phyloP scores from a whole-genome alignment of 1,284 basidiomycete species.

The Cutaneotrichosporon sp. region DNA sequence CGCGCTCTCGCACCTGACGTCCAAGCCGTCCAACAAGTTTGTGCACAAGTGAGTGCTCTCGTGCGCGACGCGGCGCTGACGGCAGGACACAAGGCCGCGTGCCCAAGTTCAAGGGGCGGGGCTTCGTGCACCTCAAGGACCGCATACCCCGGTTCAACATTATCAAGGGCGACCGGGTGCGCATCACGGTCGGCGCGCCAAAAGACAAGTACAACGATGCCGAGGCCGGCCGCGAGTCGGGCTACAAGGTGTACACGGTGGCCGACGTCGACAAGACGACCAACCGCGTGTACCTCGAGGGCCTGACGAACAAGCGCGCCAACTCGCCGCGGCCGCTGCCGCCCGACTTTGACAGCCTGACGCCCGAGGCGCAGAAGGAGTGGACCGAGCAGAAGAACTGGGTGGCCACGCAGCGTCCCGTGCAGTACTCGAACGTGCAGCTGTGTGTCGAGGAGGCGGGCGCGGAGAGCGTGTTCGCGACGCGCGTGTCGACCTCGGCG shows the following conservation, averaged over 20 bases:
- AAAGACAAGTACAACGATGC: conserved; percentile 44
- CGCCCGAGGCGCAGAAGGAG: conserved; percentile 26
- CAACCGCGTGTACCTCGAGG: conserved; percentile 45
- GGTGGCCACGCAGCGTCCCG: conserved; percentile 33
- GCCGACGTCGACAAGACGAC: conserved; percentile 42
- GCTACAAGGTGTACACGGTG: conserved; percentile 47
- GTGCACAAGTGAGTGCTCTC: conserved; percentile 20
- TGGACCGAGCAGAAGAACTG: conserved; percentile 38
- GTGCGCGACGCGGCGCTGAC: neutral
- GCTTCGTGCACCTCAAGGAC: conserved; percentile 38
- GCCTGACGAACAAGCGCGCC: conserved; percentile 43
- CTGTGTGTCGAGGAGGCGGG: conserved; percentile 41
- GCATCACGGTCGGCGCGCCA: conserved; percentile 44
- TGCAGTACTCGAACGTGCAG: conserved; percentile 52
- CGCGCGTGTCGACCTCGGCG: conserved; percentile 38
- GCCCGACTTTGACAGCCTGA: conserved; percentile 31
- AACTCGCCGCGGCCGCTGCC: conserved; percentile 37
- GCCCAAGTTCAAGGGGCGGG: conserved; percentile 15
- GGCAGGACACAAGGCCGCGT: neutral
- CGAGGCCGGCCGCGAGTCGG: conserved; percentile 29
- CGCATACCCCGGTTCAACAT: conserved; percentile 50
- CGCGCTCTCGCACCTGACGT: neutral
- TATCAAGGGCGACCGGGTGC: conserved; percentile 47
- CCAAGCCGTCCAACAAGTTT: conserved; percentile 24
- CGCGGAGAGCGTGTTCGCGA: conserved; percentile 40